Evolutionary conservation across 495 filamentous ascomycete species (phyloP).

Genomic region (Xylaria acuta): DNA sequence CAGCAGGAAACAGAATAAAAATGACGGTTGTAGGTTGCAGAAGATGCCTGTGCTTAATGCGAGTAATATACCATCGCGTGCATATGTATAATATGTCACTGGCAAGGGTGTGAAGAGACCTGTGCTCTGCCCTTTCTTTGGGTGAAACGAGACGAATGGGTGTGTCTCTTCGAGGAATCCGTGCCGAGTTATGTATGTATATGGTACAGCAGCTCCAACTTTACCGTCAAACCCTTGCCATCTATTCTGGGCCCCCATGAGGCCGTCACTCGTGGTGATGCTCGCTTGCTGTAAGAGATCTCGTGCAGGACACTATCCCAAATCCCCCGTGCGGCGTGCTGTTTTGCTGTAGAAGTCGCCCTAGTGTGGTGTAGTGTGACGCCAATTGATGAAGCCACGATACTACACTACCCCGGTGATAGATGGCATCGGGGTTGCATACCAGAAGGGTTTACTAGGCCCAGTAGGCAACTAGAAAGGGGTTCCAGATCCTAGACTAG

Average conservation of each 20-base stretch:
- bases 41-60: constrained; percentile 40
- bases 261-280: constrained; percentile 5
- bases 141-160: constrained; percentile 15
- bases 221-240: constrained; percentile 9
- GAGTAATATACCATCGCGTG: constrained; percentile 31
- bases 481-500: constrained; percentile 23
- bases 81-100: constrained; percentile 16
- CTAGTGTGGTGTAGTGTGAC: constrained; percentile 13
- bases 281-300: constrained; percentile 15
- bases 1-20: constrained; percentile 27
- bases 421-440: constrained; percentile 29
- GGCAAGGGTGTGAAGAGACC: constrained; percentile 13
- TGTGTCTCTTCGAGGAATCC: constrained; percentile 12
- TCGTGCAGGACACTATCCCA: constrained; percentile 5
- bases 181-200: constrained; percentile 15
- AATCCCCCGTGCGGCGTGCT: background rate
- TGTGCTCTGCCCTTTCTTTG: constrained; percentile 13
- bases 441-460: constrained; percentile 15
- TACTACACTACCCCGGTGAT: constrained; percentile 9
- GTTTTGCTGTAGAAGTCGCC: background rate
- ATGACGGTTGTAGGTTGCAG: constrained; percentile 28
- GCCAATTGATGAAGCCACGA: constrained; percentile 10
- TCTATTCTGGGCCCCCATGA: constrained; percentile 23
- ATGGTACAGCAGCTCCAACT: constrained; percentile 3
- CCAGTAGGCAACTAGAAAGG: constrained; percentile 19